Evolutionary conservation across 2,329 filamentous ascomycete species (phyloP).

Genomic region (Plectosphaerella cucumerina): DNA sequence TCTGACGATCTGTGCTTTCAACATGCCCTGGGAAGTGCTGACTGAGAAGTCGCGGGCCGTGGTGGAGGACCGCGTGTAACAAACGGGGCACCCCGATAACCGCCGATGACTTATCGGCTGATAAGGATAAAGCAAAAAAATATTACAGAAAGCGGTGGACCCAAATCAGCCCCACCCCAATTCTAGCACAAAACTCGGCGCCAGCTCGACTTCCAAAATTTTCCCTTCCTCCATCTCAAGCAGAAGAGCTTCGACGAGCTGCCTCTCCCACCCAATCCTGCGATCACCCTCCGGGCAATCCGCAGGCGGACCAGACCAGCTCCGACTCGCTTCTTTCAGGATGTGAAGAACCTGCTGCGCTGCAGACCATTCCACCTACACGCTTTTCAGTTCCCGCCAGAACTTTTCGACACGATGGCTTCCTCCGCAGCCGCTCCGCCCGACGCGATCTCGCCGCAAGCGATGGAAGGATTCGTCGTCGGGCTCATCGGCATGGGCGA

Average conservation of each 20-base stretch:
- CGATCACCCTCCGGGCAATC: neutral
- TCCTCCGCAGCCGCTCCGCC: conserved; percentile 6
- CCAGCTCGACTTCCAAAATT: neutral
- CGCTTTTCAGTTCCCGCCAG: neutral
- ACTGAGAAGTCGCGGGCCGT: neutral
- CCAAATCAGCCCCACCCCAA: neutral
- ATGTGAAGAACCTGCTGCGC: conserved; percentile 10
- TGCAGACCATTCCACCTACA: conserved; percentile 6
- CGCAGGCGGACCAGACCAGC: conserved; percentile 1
- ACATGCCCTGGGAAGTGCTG: neutral
- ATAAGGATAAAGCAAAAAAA: no score
- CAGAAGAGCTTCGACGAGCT: neutral
- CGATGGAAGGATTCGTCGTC: conserved; percentile 69
- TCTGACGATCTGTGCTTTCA: no score
- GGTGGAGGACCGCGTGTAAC: no score
- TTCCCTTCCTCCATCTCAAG: neutral
- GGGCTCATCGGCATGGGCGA: conserved; percentile 99
- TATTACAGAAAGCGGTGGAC: no score
- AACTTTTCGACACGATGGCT: conserved; percentile 8
- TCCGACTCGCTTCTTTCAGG: conserved; percentile 6
- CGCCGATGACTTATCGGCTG: no score
- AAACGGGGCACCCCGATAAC: no score
- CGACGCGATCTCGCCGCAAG: conserved; percentile 25
- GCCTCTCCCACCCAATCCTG: neutral
- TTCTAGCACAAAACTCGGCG: neutral